Evolutionary conservation across 257 asterid genomes (phyloP), one percentile per base, ranked within the genome.

Genomic region (Solanum sitiens): DNA sequence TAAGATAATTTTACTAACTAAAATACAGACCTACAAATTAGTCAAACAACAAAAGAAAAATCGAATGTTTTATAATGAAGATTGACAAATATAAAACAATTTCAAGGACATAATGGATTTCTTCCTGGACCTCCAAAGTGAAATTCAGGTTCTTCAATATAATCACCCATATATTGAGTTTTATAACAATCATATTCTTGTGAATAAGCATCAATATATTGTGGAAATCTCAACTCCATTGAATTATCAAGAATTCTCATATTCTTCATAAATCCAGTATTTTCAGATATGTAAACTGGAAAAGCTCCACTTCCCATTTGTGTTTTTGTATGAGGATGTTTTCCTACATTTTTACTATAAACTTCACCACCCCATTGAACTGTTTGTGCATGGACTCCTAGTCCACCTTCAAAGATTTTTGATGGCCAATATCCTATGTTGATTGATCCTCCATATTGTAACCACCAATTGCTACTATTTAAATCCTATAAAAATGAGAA

Each of bases 331-430:
- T 92, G 95, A 1, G 98, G 97, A 73, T 32, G 90, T 44, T 45
- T 50, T 3, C 97, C 97, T 0, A 94, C 94, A 20, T 87, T 90
- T 8, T 86, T 16, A 91, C 97, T 95, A 39, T 92, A 93, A 59
- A 95, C 97, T 67, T 95, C 97, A 14, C 98, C 98, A 8, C 97
- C 98, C 98, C 97, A 94, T 47, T 94, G 93, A 7, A 90, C 97
- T 0, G 92, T 92, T 9, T 53, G 80, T 0, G 97, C 96, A 32
- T 91, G 95, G 1, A 21, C 1, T 1, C 21, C 44, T n/a, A 93
- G 50, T 3, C 86, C 86, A 76, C 14, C 1, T 1, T 0, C 44
- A 16, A 95, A 95, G 0, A 95, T 92, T 14, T 91, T 86, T 0
- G 76, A 27, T 11, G 98, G 98, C 95, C 95, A 95, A 70, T 94